phyloP scores from a whole-genome alignment of 495 filamentous ascomycete genomes.

The Lasiosphaeris hirsuta region DNA sequence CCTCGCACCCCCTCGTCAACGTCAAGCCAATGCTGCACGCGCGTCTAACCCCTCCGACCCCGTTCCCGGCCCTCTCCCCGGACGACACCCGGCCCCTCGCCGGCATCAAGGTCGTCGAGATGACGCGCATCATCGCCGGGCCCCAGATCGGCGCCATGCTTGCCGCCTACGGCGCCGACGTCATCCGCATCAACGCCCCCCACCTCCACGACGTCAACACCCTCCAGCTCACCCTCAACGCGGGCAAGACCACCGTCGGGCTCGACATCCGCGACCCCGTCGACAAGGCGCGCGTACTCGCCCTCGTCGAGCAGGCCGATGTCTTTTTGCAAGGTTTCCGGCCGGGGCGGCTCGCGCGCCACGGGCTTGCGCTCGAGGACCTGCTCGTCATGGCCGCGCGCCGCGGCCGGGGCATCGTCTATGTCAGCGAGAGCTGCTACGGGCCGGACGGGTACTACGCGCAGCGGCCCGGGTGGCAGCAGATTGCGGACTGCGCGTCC shows the following conservation, averaged over 20 bases:
- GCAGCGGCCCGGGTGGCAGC: conserved; percentile 42
- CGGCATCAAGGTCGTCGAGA: conserved; percentile 48
- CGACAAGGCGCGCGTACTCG: conserved; percentile 46
- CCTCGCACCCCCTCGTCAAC: conserved; percentile 22
- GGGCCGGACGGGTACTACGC: conserved; percentile 41
- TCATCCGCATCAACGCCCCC: conserved; percentile 22
- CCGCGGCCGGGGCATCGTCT: conserved; percentile 54
- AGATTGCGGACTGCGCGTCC: conserved; percentile 38
- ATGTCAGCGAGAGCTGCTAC: conserved; percentile 60
- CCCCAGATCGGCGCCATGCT: conserved; percentile 55
- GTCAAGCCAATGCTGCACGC: conserved; percentile 1
- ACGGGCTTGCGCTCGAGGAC: conserved; percentile 49
- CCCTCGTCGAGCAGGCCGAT: conserved; percentile 48
- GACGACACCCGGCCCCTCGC: conserved; percentile 16
- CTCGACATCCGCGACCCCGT: conserved; percentile 47
- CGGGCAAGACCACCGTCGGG: conserved; percentile 39
- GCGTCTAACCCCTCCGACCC: background rate
- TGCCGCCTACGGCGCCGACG: conserved; percentile 53
- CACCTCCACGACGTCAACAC: conserved; percentile 22
- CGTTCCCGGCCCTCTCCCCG: conserved; percentile 13
- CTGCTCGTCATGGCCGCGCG: conserved; percentile 45
- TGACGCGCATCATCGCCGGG: conserved; percentile 50
- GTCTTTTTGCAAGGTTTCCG: conserved; percentile 55
- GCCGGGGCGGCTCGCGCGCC: conserved; percentile 50
- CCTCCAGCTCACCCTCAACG: conserved; percentile 20